phyloP scores from a whole-genome alignment of 176 grass and related monocot species.

The Zizania latifolia region DNA sequence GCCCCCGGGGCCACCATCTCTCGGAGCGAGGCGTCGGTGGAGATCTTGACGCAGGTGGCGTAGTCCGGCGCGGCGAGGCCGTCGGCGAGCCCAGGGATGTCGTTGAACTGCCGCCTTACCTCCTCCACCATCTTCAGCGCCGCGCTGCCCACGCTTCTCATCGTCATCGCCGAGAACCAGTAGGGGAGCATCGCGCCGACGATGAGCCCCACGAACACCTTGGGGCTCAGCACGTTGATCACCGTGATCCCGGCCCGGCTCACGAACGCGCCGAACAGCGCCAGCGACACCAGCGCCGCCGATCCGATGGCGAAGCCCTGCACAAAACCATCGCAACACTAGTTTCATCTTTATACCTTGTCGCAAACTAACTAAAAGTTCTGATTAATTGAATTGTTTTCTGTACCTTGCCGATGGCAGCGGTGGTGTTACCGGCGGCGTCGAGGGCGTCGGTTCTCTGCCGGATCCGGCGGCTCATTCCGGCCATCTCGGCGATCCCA shows the following conservation, averaged over 20 bases:
- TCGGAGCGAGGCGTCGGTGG: conserved; percentile 63
- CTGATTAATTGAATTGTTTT: too few relatives aligned
- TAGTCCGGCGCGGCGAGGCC: conserved; percentile 56
- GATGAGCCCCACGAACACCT: conserved; percentile 64
- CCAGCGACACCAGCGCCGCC: conserved; percentile 71
- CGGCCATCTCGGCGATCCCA: conserved; percentile 81
- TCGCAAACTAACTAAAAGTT: too few relatives aligned
- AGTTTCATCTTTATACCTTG: too few relatives aligned
- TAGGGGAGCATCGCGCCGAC: conserved; percentile 84
- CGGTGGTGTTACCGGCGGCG: conserved; percentile 79
- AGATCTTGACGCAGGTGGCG: conserved; percentile 84
- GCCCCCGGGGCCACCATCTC: conserved; percentile 79
- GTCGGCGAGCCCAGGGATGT: conserved; percentile 67
- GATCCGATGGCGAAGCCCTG: conserved; percentile 91
- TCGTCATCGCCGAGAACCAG: conserved; percentile 91
- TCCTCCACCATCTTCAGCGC: conserved; percentile 82
- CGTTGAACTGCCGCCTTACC: conserved; percentile 62
- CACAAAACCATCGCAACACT: too few relatives aligned
- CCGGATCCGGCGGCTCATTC: conserved; percentile 38
- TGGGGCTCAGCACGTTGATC: conserved; percentile 52
- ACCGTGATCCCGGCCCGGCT: conserved; percentile 46
- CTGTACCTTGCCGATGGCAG: conserved; percentile 81
- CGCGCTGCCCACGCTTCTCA: conserved; percentile 75
- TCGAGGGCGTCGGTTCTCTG: conserved; percentile 65
- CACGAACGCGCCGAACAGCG: conserved; percentile 77